Base-by-base conservation (phyloP, 495 filamentous ascomycete species). In the Penicillium angulare region DNA sequence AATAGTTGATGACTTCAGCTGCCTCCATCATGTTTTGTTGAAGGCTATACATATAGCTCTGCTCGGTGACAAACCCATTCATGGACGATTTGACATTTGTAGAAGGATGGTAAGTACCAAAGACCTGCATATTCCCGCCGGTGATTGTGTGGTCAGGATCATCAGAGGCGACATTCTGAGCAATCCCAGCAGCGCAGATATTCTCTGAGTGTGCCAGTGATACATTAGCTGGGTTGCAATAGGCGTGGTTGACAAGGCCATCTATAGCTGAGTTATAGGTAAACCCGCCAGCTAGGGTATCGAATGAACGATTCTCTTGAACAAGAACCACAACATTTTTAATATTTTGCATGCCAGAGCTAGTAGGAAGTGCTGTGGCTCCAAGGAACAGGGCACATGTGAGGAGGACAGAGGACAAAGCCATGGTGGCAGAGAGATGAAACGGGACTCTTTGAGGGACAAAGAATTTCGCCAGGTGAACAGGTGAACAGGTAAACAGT, bases 71-170 rank as follows among this genome's bases (percentile, higher is more conserved):
- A 52, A 79, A 79, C 9, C 76, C 74, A 17, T 65, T 59, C 65
- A 71, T 66, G 33, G 53, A 50, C 17, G 53, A 48, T 15, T 63
- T 59, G 24, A 61, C 50, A 29, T 55, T 42, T 13, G 42, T 38
- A 49, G 64, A 39, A 0, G 76, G 76, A 24, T 69, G 61, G 43
- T 67, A 74, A n/a, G 64, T 71, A 31, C 72, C 66, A 56, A 72
- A 77, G 50, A 77, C 53, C 57, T 79, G 69, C 59, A 76, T 67
- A 63, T 76, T 78, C 13, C 68, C 71, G 36, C 76, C 76, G 15
- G 60, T 65, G 52, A 79, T 71, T 32, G 65, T 67, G 57, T 79
- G 76, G 51, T 78, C 69, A 16, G 75, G 76, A 44, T 79, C 76
- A 52, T 78, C 67, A 8, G 62, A 49, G 13, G 67, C 65, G 26